Base-by-base conservation (phyloP, 1,139 yeast genomes). In the Debaryomycetaceae sp. region DNA sequence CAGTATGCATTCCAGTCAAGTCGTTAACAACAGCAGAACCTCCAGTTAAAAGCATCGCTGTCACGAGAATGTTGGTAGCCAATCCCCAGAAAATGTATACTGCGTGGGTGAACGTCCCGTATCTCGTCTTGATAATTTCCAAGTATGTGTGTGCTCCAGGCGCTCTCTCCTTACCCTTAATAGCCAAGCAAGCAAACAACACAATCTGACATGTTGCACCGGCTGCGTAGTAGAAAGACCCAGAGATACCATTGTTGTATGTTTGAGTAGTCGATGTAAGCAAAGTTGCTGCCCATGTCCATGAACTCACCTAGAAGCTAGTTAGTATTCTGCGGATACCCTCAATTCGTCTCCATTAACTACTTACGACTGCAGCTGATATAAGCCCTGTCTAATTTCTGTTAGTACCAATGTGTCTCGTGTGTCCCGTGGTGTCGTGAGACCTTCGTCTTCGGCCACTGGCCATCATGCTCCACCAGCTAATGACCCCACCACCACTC, bases 241-340 rank as follows among this genome's bases (percentile, higher is more conserved):
- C 81, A 17, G 84, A 75, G 38, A 89, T 78, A 55, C 96, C 96
- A 53, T 86, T 81, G 46, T 76, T 75, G 63, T 85, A 87, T 20
- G 87, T 87, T 62, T 85, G 88, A n/a, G 91, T 66, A 23, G 91
- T 80, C 1, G 90, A 83, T 33, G 87, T 85, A 33, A 87, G 74
- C 40, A 88, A 67, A 1, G 96, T 87, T 2, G 96, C 93, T 39
- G 93, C 90, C 96, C 96, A 89, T 5, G 96, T 89, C 97, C 97
- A 90, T 8, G 93, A 83, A 22, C 90, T 82, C 6, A 88, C 96
- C 36, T 34, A 34, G 4, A 34, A 34, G n/a, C 7, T 34, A 7
- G 22, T 34, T 34, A 34, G 36, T 34, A 34, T n/a, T 8, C 23
- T n/a, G n/a, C n/a, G 8, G 3, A 9, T 34, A 2, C 36, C 23